Evolutionary conservation across 345 rosid genomes (phyloP).

Genomic region (Salix purpurea): DNA sequence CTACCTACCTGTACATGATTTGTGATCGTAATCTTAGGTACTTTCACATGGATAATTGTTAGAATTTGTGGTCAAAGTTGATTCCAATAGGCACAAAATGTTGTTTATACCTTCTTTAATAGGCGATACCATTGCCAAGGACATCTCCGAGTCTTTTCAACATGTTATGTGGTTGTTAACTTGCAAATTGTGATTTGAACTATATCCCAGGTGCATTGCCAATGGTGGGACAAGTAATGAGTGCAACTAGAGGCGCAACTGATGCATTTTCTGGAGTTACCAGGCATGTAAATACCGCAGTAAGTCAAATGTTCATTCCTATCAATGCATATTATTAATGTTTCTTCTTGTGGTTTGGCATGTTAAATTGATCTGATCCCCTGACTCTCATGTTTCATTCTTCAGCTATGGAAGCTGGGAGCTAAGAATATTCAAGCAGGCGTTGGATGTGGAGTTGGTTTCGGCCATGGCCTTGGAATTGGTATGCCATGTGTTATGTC

Average conservation of each 20-base stretch:
- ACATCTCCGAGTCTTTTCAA: not conserved
- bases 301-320: slow-evolving; percentile 31
- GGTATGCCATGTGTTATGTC: slow-evolving; percentile 39
- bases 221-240: slow-evolving; percentile 72
- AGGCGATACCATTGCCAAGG: not conserved
- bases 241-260: slow-evolving; percentile 94
- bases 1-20: no score
- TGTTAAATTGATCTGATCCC: slow-evolving; percentile 2
- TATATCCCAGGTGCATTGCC: slow-evolving; percentile 64
- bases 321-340: not conserved
- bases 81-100: not conserved
- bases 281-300: slow-evolving; percentile 63
- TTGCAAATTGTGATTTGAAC: not conserved
- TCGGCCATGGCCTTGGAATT: slow-evolving; percentile 74
- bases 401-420: slow-evolving; percentile 56
- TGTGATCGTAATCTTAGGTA: not conserved
- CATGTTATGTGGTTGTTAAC: not conserved
- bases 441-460: slow-evolving; percentile 73
- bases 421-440: slow-evolving; percentile 60
- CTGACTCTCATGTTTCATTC: slow-evolving; percentile 7
- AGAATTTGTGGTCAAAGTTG: not conserved
- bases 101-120: not conserved
- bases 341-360: not conserved
- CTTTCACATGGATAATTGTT: no score
- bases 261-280: slow-evolving; percentile 78